Base-by-base conservation (phyloP, 2,329 filamentous ascomycete species). In the Diaporthe humulicola region DNA sequence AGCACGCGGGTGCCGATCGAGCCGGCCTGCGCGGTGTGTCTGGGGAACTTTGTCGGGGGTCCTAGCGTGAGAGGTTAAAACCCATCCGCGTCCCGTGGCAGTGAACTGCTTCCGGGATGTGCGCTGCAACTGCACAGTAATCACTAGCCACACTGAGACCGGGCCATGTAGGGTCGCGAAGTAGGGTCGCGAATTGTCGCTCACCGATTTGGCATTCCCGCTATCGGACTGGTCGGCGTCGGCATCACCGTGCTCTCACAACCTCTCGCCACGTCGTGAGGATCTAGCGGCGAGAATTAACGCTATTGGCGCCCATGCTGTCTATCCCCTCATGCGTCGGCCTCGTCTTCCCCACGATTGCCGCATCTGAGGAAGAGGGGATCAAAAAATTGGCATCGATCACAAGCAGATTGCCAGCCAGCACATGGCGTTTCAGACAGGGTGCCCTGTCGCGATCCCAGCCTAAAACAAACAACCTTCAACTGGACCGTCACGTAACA, bases 161-260 rank as follows among this genome's bases (percentile, higher is more conserved):
- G 48, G 64, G 22, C 64, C 30, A 69, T 50, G 64, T 19, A 69
- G 45, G 64, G 64, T 69, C 64, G 64, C 64, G 48, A 54, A 52
- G 64, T 19, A 69, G 45, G 64, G 64, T 69, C 64, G 64, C 64
- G 48, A 54, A 52, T 58, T 73, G 64, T 73, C 71, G 71, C 71
- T 66, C 57, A 64, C 58, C 70, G 57, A 54, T 69, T 69, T 42
- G 52, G 52, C 56, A 58, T 69, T 70, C 42, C 52, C 40, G 56
- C 52, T 45, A 58, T 28, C 71, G 50, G 71, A 73, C 72, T 70
- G 25, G 64, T 70, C 64, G 64, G 42, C 54, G 67, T 73, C 72
- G 61, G 72, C 72, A 60, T 70, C 52, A 70, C 72, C 72, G 64
- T 67, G 40, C 61, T 54, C 6, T 30, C 50, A 57, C 60, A 30